Conservation (phyloP, 192 early-diverging fungal genomes). For the Podila minutissima region DNA sequence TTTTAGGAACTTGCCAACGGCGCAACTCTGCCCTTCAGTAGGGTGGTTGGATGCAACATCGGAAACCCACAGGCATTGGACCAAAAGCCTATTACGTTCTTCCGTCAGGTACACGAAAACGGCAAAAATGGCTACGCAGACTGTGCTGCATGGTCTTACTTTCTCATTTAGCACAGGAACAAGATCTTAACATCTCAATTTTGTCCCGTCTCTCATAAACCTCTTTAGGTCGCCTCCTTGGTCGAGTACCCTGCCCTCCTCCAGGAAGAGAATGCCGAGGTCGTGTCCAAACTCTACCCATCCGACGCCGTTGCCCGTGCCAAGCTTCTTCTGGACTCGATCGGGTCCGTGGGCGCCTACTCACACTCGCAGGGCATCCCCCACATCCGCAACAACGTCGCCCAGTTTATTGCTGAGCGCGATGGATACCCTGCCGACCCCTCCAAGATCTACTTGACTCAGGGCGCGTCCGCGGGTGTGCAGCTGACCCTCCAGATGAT, state of each 20-base stretch:
- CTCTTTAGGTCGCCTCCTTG: constrained; percentile 80
- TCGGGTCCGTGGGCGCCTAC: constrained; percentile 89
- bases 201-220: neutral
- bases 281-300: constrained; percentile 74
- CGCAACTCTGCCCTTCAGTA: constrained; percentile 20
- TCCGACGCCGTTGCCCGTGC: constrained; percentile 89
- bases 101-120: constrained; percentile 80
- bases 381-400: constrained; percentile 84
- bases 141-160: neutral
- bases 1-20: constrained; percentile 52
- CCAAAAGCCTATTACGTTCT: constrained; percentile 92
- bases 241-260: constrained; percentile 90
- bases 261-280: constrained; percentile 65
- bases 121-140: neutral
- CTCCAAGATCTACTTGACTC: constrained; percentile 91
- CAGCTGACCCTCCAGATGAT: constrained; percentile 91
- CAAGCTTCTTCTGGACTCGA: constrained; percentile 71
- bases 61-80: constrained; percentile 55
- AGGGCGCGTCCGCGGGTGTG: constrained; percentile 92
- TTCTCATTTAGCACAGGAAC: neutral
- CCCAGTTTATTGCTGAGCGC: constrained; percentile 87
- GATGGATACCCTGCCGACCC: constrained; percentile 92
- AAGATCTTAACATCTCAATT: neutral
- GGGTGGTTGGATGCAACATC: constrained; percentile 56
- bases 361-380: constrained; percentile 94